Evolutionary conservation across 75 land plant genomes (phyloP), one percentile per base, ranked within the genome.

Genomic region (Selaginella tamariscina): DNA sequence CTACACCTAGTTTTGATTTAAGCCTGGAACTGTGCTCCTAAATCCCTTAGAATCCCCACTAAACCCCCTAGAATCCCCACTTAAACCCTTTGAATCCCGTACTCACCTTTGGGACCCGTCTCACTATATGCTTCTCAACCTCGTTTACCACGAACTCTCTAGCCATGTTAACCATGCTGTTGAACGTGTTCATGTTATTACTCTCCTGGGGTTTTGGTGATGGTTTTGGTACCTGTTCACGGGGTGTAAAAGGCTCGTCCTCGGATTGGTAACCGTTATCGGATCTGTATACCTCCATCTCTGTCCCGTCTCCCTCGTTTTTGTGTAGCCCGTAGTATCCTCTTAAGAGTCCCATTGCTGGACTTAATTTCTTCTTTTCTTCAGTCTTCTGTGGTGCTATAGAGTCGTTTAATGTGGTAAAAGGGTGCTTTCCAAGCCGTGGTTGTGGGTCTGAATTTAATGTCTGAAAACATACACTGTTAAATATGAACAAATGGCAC

Each of bases 321-420:
- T 8, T 23, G 8, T 70, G 32, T 2, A 74, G 56, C 22, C 76
- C 76, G 29, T 74, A 74, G 28, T 74, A 74, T 23, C 73, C 76
- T 29, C 76, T 69, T 27, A 74, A 59, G 9, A 74, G 54, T 21
- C 62, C 64, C 72, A 74, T 74, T 2, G 72, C 73, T 2, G 76
- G 39, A 32, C 70, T 56, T 8, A 68, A 26, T 56, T 49, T 57
- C 22, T 30, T 68, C 26, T 56, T 68, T 30, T 74, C 76, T 30
- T 64, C 30, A 11, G n/a, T 27, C 15, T 64, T 64, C n/a, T 30
- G 24, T 23, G 8, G 27, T 1, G 11, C n/a, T 28, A 30, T 1
- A 30, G 11, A 2, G 27, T 64, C 65, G 30, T 28, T 1, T n/a
- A n/a, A n/a, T n/a, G n/a, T n/a, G n/a, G n/a, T n/a, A 11, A 64